Evolutionary conservation across 352 stramenopile genomes (phyloP).

Genomic region (Phytophthora kernoviae): DNA sequence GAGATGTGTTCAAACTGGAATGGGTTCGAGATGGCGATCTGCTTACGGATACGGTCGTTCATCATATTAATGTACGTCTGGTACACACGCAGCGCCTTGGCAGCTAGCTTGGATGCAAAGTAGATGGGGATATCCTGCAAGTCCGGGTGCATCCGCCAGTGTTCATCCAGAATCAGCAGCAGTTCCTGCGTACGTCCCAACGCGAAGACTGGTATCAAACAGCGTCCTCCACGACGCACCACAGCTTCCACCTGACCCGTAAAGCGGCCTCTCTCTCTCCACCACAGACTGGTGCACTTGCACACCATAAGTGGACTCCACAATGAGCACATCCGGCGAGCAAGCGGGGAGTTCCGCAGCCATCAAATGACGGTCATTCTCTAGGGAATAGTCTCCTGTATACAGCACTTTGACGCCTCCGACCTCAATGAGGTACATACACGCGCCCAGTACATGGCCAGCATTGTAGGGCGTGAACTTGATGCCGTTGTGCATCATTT

Average conservation of each 20-base stretch:
- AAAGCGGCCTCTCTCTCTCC: constrained; percentile 97
- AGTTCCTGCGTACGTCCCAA: constrained; percentile 98
- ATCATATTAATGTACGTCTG: constrained; percentile 99
- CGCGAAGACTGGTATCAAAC: constrained; percentile 99
- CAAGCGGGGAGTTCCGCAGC: constrained; percentile 83
- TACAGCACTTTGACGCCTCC: constrained; percentile 98
- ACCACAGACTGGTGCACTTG: constrained; percentile 96
- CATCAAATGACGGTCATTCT: constrained; percentile 99
- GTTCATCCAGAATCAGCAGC: constrained; percentile 99
- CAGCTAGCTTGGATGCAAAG: constrained; percentile 97
- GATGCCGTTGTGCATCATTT: constrained; percentile 97
- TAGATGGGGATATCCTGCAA: constrained; percentile 98
- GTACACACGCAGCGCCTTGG: constrained; percentile 97
- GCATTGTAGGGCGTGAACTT: constrained; percentile 99
- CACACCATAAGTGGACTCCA: constrained; percentile 98
- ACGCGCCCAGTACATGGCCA: constrained; percentile 98
- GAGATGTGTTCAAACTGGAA: constrained; percentile 98
- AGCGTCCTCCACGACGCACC: constrained; percentile 95
- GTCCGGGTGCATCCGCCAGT: constrained; percentile 95
- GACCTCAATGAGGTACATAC: constrained; percentile 99
- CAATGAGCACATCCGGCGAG: constrained; percentile 98
- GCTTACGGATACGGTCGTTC: constrained; percentile 97
- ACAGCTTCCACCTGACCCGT: constrained; percentile 96
- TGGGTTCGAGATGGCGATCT: constrained; percentile 98
- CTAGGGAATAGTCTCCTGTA: constrained; percentile 98